A percentile compares a stretch with the other conserved stretches of the same genome.
These are phyloP conservation scores for Tuber aestivum DNA, from an alignment of 495 filamentous ascomycete genomes.

Conservation along the genomic window DNA sequence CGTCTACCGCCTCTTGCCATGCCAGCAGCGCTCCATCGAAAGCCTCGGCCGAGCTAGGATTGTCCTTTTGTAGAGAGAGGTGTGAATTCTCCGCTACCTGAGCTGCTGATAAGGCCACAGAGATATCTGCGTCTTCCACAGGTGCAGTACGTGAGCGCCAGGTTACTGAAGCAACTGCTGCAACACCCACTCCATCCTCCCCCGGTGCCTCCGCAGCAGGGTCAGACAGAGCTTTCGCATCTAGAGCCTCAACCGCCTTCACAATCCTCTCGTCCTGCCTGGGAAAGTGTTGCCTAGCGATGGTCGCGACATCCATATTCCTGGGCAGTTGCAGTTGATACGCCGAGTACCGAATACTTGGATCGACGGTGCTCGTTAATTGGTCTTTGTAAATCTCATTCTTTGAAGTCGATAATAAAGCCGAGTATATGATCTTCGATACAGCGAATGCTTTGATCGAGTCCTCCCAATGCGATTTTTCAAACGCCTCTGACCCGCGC, in stretches of 20 bases:
- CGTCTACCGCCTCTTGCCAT: slow-evolving; percentile 91
- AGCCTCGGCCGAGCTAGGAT: slow-evolving; percentile 58
- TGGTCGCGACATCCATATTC: slow-evolving; percentile 67
- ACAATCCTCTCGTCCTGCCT: slow-evolving; percentile 55
- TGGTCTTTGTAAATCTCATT: slow-evolving; percentile 78
- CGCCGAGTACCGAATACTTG: slow-evolving; percentile 87
- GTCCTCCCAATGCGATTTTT: slow-evolving; percentile 77
- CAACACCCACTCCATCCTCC: slow-evolving; percentile 46
- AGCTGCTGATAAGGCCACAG: slow-evolving; percentile 57
- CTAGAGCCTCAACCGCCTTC: slow-evolving; percentile 61
- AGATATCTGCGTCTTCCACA: slow-evolving; percentile 90
- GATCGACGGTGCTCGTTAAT: slow-evolving; percentile 77
- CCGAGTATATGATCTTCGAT: slow-evolving; percentile 74
- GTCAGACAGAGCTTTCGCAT: slow-evolving; percentile 62
- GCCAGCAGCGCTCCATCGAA: slow-evolving; percentile 88
- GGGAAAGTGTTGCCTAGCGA: slow-evolving; percentile 71
- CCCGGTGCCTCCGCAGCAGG: slow-evolving; percentile 56
- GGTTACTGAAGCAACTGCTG: slow-evolving; percentile 64
- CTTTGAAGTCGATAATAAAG: slow-evolving; percentile 53
- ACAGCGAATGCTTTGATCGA: slow-evolving; percentile 70
- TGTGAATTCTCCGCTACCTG: slow-evolving; percentile 49
- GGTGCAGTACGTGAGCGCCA: slow-evolving; percentile 86
- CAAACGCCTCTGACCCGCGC: slow-evolving; percentile 67
- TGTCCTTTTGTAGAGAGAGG: slow-evolving; percentile 46
- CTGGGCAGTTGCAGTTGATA: slow-evolving; percentile 83